Percentiles rank a stretch among this genome's conserved stretches.
Evolutionary conservation across 495 filamentous ascomycete species (phyloP).

Genomic region (Lepidopterella palustris): DNA sequence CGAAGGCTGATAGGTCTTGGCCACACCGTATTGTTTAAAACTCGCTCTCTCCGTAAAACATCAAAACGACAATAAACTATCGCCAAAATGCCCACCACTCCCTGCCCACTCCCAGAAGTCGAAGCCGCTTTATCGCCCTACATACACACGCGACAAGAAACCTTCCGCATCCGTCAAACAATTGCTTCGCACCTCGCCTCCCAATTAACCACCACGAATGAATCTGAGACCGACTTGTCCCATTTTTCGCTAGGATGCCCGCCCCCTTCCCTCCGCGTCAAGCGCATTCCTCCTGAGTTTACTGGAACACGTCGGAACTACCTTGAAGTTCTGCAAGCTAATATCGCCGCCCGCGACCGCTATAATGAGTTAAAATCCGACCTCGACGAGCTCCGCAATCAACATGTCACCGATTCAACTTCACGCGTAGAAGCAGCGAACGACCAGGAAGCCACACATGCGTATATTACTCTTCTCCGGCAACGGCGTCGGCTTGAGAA

Average conservation of each 20-base stretch:
- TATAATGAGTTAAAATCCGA: slow-evolving; percentile 24
- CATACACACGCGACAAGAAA: slow-evolving; percentile 30
- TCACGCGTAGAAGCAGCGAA: slow-evolving; percentile 4
- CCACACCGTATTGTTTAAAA: neutral
- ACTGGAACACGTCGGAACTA: slow-evolving; percentile 22
- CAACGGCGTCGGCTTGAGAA: slow-evolving; percentile 19
- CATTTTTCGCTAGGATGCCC: slow-evolving; percentile 4
- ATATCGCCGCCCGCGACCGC: slow-evolving; percentile 17
- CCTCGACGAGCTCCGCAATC: slow-evolving; percentile 13
- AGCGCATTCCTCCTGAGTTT: slow-evolving; percentile 3
- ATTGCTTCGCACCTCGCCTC: slow-evolving; percentile 24
- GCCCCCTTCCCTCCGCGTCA: neutral
- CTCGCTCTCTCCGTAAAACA: neutral
- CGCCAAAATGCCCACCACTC: neutral
- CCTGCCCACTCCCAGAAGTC: slow-evolving; percentile 29
- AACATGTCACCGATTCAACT: slow-evolving; percentile 9
- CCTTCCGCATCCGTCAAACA: slow-evolving; percentile 19
- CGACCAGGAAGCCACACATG: slow-evolving; percentile 16
- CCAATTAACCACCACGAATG: slow-evolving; percentile 2
- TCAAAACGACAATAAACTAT: neutral
- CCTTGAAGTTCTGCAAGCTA: slow-evolving; percentile 27
- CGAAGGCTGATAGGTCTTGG: neutral
- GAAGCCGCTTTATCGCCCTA: slow-evolving; percentile 25
- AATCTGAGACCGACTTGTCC: slow-evolving; percentile 5
- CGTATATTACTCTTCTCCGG: slow-evolving; percentile 16